phyloP scores from a whole-genome alignment of 306 rosid species.

The Nissolia schottii region DNA sequence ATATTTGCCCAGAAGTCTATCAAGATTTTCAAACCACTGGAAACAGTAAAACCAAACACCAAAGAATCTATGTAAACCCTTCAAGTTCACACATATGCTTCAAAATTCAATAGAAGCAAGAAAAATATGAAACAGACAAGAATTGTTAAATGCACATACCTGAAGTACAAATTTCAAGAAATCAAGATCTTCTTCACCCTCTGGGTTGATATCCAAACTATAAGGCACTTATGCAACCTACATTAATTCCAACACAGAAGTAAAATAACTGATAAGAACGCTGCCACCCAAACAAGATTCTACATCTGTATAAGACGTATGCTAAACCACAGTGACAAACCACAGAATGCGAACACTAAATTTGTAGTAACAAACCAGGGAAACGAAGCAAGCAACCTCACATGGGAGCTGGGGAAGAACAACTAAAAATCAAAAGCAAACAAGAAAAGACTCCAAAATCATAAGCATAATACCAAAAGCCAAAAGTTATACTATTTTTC shows the following conservation, averaged over 20 bases:
- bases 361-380: background rate
- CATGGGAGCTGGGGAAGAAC: background rate
- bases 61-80: background rate
- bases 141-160: background rate
- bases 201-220: background rate
- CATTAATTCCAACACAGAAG: background rate
- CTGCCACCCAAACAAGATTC: background rate
- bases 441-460: background rate
- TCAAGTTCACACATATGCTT: background rate
- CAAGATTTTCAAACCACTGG: slow-evolving; percentile 15
- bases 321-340: background rate
- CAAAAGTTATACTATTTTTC: background rate
- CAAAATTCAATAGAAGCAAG: background rate
- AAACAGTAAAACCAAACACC: background rate
- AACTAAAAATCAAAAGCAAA: background rate
- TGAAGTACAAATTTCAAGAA: background rate
- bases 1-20: background rate
- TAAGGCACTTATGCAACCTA: background rate
- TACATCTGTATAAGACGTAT: background rate
- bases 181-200: background rate
- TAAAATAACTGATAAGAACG: background rate
- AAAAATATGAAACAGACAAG: background rate
- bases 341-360: background rate
- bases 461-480: background rate
- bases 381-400: background rate